Conservation (phyloP, 257 asterid species). For the Solanum corneliomulleri region DNA sequence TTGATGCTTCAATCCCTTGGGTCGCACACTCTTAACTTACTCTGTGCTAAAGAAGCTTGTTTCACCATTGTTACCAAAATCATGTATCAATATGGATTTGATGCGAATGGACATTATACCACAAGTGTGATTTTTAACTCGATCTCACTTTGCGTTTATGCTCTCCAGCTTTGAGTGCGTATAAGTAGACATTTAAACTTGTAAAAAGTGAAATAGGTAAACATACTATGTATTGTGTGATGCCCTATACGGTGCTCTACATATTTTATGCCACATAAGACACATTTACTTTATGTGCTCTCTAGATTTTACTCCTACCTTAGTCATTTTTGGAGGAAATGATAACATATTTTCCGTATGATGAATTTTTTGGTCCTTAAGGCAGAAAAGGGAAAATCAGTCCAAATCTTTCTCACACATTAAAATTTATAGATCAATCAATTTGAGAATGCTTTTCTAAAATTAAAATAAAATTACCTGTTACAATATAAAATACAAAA, state of each 20-base stretch:
- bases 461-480: too few relatives aligned
- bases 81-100: background rate
- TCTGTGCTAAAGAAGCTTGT: too few relatives aligned
- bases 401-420: background rate
- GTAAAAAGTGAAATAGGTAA: background rate
- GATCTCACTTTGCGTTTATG: background rate
- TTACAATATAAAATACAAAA: background rate
- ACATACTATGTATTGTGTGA: background rate
- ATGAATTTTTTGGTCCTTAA: background rate
- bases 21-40: too few relatives aligned
- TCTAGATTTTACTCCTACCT: background rate
- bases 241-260: background rate
- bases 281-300: too few relatives aligned
- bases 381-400: background rate
- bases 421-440: background rate
- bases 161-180: too few relatives aligned
- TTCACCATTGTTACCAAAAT: too few relatives aligned
- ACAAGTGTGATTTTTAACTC: background rate
- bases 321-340: background rate
- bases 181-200: background rate
- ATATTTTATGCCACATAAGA: background rate
- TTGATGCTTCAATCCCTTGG: background rate
- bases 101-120: background rate
- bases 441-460: background rate
- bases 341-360: background rate